A percentile compares a stretch with the other conserved stretches of the same genome.
These are phyloP conservation scores for Phytopythium delawarense DNA, from an alignment of 352 stramenopile genomes.

Conservation along the genomic window DNA sequence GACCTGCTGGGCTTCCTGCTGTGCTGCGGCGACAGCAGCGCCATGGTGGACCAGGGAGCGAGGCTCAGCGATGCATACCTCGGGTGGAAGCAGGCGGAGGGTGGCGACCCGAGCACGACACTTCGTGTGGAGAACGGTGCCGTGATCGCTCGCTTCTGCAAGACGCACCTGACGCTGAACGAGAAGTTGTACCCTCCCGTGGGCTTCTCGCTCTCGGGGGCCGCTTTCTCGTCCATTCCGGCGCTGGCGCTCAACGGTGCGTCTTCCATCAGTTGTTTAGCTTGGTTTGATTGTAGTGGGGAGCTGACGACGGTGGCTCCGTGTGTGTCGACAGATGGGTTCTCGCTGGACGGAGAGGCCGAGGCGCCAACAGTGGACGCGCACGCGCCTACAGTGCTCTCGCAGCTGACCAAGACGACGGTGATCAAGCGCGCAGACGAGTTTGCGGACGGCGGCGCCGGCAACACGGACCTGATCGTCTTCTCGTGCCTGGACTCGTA, in stretches of 20 bases:
- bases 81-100: conserved; percentile 39
- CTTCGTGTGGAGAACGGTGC: conserved; percentile 42
- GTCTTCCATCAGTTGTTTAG: neutral
- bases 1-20: conserved; percentile 75
- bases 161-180: conserved; percentile 71
- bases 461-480: conserved; percentile 65
- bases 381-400: conserved; percentile 44
- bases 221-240: conserved; percentile 17
- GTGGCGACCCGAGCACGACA: conserved; percentile 9
- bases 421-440: conserved; percentile 77
- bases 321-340: conserved; percentile 26
- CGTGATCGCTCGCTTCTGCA: conserved; percentile 73
- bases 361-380: conserved; percentile 14
- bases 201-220: conserved; percentile 45
- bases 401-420: conserved; percentile 66
- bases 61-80: conserved; percentile 67
- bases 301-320: conserved; percentile 7
- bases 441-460: conserved; percentile 28
- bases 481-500: conserved; percentile 92
- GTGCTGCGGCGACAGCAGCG: conserved; percentile 38
- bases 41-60: conserved; percentile 47
- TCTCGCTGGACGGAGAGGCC: conserved; percentile 29
- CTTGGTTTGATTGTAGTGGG: neutral
- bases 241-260: conserved; percentile 32
- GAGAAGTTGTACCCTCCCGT: conserved; percentile 77